Evolutionary conservation across 306 rosid species (phyloP).

Genomic region (Glycine tomentella): DNA sequence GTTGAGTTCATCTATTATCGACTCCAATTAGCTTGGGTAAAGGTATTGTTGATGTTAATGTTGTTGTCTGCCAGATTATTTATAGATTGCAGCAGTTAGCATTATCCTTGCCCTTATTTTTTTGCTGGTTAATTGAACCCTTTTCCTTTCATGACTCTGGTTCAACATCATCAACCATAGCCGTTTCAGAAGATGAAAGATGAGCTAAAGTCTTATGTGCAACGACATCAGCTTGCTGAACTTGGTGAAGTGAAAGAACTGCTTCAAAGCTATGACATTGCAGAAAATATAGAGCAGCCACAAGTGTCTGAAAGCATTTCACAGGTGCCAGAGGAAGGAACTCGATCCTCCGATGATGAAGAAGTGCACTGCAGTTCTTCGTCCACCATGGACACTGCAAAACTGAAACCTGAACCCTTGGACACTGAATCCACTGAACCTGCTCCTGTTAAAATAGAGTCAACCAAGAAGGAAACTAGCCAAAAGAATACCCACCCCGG

Average conservation of each 20-base stretch:
- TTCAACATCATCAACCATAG: conserved; percentile 45
- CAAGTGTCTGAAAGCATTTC: conserved; percentile 73
- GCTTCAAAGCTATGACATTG: conserved; percentile 57
- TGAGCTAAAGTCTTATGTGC: conserved; percentile 67
- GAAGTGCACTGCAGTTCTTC: conserved; percentile 62
- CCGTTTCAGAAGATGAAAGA: conserved; percentile 73
- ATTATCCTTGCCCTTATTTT: neutral
- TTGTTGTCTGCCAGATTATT: neutral
- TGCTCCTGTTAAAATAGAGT: conserved; percentile 49
- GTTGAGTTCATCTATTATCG: too few species aligned
- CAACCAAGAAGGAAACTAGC: conserved; percentile 54
- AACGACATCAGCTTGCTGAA: conserved; percentile 64
- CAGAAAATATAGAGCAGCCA: conserved; percentile 59
- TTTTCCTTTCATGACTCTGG: conserved; percentile 19
- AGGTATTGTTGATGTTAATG: too few species aligned
- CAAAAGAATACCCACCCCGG: conserved; percentile 45
- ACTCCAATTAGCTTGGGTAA: too few species aligned
- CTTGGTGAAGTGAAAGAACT: conserved; percentile 67
- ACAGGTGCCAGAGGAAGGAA: conserved; percentile 70
- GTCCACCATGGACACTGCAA: conserved; percentile 54
- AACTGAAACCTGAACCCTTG: conserved; percentile 64
- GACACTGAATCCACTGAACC: conserved; percentile 56
- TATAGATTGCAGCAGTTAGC: neutral
- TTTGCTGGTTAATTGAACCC: conserved; percentile 13
- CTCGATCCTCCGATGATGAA: conserved; percentile 78